phyloP scores from a whole-genome alignment of 176 grass and related monocot genomes.

The Phragmites australis region DNA sequence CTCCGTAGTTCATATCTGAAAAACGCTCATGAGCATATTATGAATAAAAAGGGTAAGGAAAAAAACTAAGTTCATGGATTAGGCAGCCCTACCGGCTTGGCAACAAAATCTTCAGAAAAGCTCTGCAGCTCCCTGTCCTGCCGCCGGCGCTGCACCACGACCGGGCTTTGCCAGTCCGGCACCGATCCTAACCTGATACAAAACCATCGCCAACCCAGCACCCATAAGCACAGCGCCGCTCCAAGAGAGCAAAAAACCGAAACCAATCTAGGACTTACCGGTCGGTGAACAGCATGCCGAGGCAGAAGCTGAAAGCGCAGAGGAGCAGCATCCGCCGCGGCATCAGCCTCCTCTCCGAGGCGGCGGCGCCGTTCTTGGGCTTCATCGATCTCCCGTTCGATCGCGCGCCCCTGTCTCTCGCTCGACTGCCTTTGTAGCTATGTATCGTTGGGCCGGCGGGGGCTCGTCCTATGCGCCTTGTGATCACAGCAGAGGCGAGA shows the following conservation, averaged over 20 bases:
- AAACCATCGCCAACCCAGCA: constrained; percentile 1
- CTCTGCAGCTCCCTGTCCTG: constrained; percentile 38
- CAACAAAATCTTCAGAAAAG: constrained; percentile 39
- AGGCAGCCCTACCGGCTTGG: constrained; percentile 35
- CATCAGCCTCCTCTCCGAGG: constrained; percentile 50
- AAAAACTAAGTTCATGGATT: background rate
- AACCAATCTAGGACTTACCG: constrained; percentile 50
- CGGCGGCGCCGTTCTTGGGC: constrained; percentile 44
- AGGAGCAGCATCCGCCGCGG: constrained; percentile 59
- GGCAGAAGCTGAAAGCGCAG: constrained; percentile 66
- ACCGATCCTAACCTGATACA: constrained; percentile 46
- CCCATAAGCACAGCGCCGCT: background rate
- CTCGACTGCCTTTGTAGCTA: background rate
- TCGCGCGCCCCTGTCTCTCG: background rate
- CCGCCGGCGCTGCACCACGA: constrained; percentile 33
- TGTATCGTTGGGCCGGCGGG: background rate
- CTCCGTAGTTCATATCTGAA: background rate
- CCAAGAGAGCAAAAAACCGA: background rate
- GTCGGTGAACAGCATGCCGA: constrained; percentile 76
- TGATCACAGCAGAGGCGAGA: constrained; percentile 7
- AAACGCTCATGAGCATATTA: background rate
- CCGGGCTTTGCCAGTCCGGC: constrained; percentile 39
- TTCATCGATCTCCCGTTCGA: constrained; percentile 52
- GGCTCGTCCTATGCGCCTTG: constrained; percentile 5
- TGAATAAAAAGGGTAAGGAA: background rate